Conservation (phyloP, 1,284 basidiomycete species). For the Trametes sp. region DNA sequence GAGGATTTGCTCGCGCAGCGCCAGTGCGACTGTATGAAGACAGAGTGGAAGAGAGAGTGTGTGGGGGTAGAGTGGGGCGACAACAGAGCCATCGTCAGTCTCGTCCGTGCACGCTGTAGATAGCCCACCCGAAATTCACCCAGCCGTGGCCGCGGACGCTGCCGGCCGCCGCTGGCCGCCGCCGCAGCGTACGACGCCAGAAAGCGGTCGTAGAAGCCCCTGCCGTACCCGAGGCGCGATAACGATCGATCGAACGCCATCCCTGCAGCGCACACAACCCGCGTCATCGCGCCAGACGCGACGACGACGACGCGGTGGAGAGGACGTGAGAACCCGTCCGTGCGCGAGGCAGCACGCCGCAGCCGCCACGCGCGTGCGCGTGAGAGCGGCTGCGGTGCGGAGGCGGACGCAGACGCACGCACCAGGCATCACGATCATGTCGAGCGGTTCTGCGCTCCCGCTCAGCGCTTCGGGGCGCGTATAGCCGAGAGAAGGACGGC, state of each 20-base stretch:
- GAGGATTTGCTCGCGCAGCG: slow-evolving; percentile 71
- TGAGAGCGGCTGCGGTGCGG: not conserved
- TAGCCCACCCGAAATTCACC: slow-evolving; percentile 17
- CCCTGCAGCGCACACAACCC: slow-evolving; percentile 48
- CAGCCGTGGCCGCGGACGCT: slow-evolving; percentile 19
- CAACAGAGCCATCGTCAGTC: slow-evolving; percentile 53
- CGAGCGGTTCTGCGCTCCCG: slow-evolving; percentile 52
- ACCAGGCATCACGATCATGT: slow-evolving; percentile 79
- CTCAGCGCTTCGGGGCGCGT: slow-evolving; percentile 51
- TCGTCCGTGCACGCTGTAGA: slow-evolving; percentile 42
- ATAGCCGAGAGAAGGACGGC: slow-evolving; percentile 5
- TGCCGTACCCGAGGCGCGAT: slow-evolving; percentile 79
- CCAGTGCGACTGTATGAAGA: slow-evolving; percentile 59
- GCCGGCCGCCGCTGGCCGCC: slow-evolving; percentile 3
- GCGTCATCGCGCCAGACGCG: slow-evolving; percentile 18
- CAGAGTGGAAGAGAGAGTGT: not conserved
- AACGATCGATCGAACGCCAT: slow-evolving; percentile 79
- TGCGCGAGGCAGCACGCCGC: slow-evolving; percentile 13
- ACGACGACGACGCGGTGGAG: not conserved
- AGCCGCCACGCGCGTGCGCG: slow-evolving; percentile 10
- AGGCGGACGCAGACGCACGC: slow-evolving; percentile 28
- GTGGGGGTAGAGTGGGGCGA: not conserved
- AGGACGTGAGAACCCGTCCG: slow-evolving; percentile 13
- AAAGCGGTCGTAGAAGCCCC: slow-evolving; percentile 83
- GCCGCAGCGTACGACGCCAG: slow-evolving; percentile 57